Percentiles rank a stretch among this genome's conserved stretches.
These are phyloP conservation scores for Hypomyces perniciosus DNA, from an alignment of 2,329 filamentous ascomycete species.

Conservation along the genomic window DNA sequence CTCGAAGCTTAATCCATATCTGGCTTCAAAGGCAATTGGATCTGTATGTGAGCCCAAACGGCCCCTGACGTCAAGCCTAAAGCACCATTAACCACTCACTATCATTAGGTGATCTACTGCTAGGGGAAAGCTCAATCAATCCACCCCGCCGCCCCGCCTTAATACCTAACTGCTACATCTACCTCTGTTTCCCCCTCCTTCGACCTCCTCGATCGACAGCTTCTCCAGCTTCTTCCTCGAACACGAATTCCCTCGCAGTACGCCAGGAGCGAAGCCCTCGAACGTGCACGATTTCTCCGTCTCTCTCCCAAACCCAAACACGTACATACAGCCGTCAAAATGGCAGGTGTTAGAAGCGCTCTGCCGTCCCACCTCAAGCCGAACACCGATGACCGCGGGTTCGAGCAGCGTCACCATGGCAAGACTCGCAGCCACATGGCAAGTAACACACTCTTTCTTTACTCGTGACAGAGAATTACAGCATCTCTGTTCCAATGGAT, in stretches of 20 bases:
- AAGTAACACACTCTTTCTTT: constrained; percentile 36
- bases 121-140: constrained; percentile 15
- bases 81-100: constrained; percentile 7
- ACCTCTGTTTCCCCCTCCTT: constrained; percentile 5
- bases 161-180: neutral
- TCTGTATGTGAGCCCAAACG: too few relatives aligned
- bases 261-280: neutral
- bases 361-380: constrained; percentile 81
- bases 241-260: neutral
- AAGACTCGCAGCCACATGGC: constrained; percentile 84
- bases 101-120: constrained; percentile 6
- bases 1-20: too few relatives aligned
- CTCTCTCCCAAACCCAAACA: neutral
- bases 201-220: constrained; percentile 1
- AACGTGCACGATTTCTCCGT: constrained; percentile 3
- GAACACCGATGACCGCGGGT: constrained; percentile 41
- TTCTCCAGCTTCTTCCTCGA: constrained; percentile 1
- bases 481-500: neutral
- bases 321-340: constrained; percentile 34
- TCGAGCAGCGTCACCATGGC: constrained; percentile 66
- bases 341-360: constrained; percentile 69
- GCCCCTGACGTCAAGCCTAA: constrained; percentile 10
- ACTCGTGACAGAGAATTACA: neutral
- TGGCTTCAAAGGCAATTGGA: too few relatives aligned
- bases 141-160: constrained; percentile 12